Base-by-base conservation (phyloP, 2,329 filamentous ascomycete species). In the Apiospora rasikravindrae region DNA sequence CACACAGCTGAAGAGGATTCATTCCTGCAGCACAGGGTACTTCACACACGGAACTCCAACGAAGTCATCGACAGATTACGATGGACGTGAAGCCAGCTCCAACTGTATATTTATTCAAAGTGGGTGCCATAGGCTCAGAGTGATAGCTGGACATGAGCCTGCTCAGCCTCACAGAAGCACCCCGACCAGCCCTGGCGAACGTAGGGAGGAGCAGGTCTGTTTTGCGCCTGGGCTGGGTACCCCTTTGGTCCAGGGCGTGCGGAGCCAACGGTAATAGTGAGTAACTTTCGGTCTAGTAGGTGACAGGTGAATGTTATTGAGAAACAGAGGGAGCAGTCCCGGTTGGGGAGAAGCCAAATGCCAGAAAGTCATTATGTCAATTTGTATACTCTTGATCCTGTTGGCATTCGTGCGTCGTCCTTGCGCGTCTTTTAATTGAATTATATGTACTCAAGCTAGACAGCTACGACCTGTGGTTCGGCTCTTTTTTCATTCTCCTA, bases 381-480 rank as follows among this genome's bases (percentile, higher is more conserved):
- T 51, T 51, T 51, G 8, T 51, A 51, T 51, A 24, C 49, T 51
- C n/a, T 51, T 24, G 49, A 26, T 24, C 13, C n/a, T 51, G 10
- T 51, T 51, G n/a, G 24, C n/a, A 51, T 51, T 51, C 13, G n/a
- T 51, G 49, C 49, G 49, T 24, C 7, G 49, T 51, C 8, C 10
- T 51, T 51, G 8, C 49, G 49, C 24, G n/a, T 51, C n/a, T 51
- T 51, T 51, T 24, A 51, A 26, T n/a, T 51, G 10, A 51, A 26
- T 26, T 51, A 26, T 51, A 51, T 51, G 13, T 51, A 51, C n/a
- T 51, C 14, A 51, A 26, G 49, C 49, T 26, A 26, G n/a, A 51
- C n/a, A 51, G 49, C 49, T 51, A 51, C 49, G 49, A 51, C 49
- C n/a, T 51, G n/a, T 51, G n/a, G n/a, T 51, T 51, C n/a, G 49